Conservation (phyloP, 371 early-diverging fungal genomes). For the Entomophthora muscae region DNA sequence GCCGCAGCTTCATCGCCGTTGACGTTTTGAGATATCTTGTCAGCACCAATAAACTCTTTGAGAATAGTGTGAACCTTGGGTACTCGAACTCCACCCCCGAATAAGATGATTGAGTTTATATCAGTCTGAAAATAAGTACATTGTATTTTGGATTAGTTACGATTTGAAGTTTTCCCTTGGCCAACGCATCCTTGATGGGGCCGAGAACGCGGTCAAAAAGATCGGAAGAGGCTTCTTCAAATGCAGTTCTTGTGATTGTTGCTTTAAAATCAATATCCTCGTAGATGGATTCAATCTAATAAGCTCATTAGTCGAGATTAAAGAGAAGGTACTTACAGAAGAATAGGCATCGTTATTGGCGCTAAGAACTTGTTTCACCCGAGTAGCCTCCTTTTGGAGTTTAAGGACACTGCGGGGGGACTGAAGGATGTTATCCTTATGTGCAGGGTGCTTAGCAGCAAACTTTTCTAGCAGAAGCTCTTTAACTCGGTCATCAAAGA, state of each 20-base stretch:
- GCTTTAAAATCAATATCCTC: conserved; percentile 71
- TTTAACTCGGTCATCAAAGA: conserved; percentile 64
- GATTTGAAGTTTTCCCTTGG: conserved; percentile 41
- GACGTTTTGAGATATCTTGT: conserved; percentile 66
- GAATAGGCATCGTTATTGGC: conserved; percentile 77
- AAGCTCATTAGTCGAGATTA: neutral
- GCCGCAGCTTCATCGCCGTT: conserved; percentile 94
- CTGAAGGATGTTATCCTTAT: conserved; percentile 22
- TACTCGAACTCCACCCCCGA: conserved; percentile 84
- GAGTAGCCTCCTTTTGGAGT: conserved; percentile 76
- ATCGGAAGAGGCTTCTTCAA: conserved; percentile 48
- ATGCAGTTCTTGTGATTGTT: conserved; percentile 53
- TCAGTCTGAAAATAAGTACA: conserved; percentile 21
- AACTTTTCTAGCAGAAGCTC: conserved; percentile 55
- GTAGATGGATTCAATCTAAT: conserved; percentile 62
- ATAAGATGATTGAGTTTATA: conserved; percentile 73
- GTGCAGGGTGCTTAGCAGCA: conserved; percentile 16
- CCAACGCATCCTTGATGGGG: conserved; percentile 53
- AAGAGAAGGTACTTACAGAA: conserved; percentile 29
- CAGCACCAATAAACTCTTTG: conserved; percentile 44
- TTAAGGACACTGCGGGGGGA: conserved; percentile 69
- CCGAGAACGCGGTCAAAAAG: conserved; percentile 45
- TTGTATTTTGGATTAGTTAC: conserved; percentile 19
- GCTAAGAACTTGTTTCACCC: conserved; percentile 88
- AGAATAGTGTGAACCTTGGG: conserved; percentile 65